Base-by-base conservation (phyloP, 805 yeast genomes). In the Komagataella ulmi region DNA sequence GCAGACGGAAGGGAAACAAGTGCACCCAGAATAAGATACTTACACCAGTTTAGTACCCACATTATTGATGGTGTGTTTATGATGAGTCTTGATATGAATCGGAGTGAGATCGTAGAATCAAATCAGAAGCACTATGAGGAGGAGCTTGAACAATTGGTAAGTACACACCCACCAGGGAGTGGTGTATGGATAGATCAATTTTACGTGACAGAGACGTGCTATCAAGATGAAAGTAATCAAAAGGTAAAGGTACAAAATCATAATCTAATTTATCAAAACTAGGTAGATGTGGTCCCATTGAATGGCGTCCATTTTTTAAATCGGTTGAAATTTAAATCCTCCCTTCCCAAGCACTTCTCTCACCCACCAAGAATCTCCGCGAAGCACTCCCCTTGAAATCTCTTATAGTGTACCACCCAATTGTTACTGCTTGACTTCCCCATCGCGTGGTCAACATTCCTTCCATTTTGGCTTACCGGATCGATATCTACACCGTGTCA, bases 1-100 rank as follows among this genome's bases (percentile, higher is more conserved):
- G n/a, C n/a, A n/a, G n/a, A n/a, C n/a, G n/a, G 7, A 19, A 44
- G 2, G 17, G 21, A 2, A 2, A 44, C 14, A 14, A 12, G 14
- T 44, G 7, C 12, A n/a, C 19, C 6, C 14, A n/a, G 3, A 12
- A 46, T n/a, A 18, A 23, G 30, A 19, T 52, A 67, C 71, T 54
- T 67, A 67, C 71, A 66, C 72, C 72, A 68, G 52, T 66, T 67
- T 24, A 64, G 58, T 57, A 67, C 60, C 71, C 71, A 67, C 71
- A 66, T 65, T 23, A 23, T 50, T 45, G 23, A 52, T 18, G 19
- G 50, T 46, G 30, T 43, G 6, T 23, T 21, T 17, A 44, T 10
- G 23, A 44, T 19, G 18, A 18, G 23, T 44, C 19, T 17, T 44
- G 46, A 44, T 19, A 44, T 17, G 46, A 19, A 19, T 18, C 46